Base-by-base conservation (phyloP, 495 filamentous ascomycete genomes). In the Tirmania nivea region DNA sequence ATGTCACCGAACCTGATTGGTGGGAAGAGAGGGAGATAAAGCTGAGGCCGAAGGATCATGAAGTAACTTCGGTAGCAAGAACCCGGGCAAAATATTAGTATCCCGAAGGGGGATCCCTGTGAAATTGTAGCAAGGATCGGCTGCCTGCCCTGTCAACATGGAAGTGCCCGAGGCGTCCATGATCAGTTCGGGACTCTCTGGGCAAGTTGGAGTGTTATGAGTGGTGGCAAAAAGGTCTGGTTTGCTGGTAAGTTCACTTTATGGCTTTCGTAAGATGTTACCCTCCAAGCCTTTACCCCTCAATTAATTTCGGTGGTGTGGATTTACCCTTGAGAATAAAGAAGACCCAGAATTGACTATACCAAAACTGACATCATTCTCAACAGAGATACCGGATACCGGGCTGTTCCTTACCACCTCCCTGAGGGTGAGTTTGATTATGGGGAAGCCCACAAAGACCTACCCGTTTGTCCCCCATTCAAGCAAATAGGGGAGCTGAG, bases 1-100 rank as follows among this genome's bases (percentile, higher is more conserved):
- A 81, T 36, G 79, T 90, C 42, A 89, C 83, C 1, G 89, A 95
- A 68, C 63, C 94, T 63, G 90, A 97, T 62, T 97, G 90, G 90
- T 95, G 90, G 88, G 82, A 94, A 57, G 78, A 84, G 55, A 74
- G 77, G 10, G 80, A 88, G 51, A 64, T 95, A 17, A 76, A 69
- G 0, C 63, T 94, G 48, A 73, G 73, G 35, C 72, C 73, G 0
- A 45, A 63, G 25, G 25, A 31, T 3, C 2, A 0, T 59, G 65
- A 39, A 59, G 68, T 35, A 62, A 62, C 62, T 39, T 64, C 51
- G 12, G 47, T 49, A 12, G 64, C 37, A 47, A 47, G 42, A 47
- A 14, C 5, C 39, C 42, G 42, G 42, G 19, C 42, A 31, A 31
- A 7, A 7, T 1, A 3, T 0, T 31, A 31, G 25, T 31, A 31